Conservation (phyloP, 345 rosid species). For the Lagerstroemia speciosa region DNA sequence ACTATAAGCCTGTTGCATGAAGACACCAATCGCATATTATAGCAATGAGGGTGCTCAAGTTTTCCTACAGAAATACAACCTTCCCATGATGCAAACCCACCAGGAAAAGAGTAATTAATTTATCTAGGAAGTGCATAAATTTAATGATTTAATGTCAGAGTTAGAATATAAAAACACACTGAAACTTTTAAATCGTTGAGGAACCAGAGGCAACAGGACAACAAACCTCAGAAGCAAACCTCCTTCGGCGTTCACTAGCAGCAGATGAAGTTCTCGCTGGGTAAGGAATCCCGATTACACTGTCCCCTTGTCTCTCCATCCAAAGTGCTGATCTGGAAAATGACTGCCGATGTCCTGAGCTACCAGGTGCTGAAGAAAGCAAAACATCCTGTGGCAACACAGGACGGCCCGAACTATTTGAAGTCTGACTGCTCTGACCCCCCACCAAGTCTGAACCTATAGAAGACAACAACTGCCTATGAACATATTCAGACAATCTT, state of each 20-base stretch:
- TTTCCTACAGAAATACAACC: not conserved
- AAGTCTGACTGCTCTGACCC: constrained; percentile 32
- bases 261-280: constrained; percentile 46
- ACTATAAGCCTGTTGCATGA: not conserved
- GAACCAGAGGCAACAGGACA: not conserved
- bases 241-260: constrained; percentile 60
- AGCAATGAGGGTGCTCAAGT: not conserved
- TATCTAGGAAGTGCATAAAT: not conserved
- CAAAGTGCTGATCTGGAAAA: constrained; percentile 43
- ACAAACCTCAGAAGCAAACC: constrained; percentile 75
- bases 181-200: not conserved
- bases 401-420: constrained; percentile 30
- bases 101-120: not conserved
- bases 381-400: constrained; percentile 34
- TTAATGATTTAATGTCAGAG: not conserved
- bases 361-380: constrained; percentile 37
- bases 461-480: constrained; percentile 53
- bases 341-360: constrained; percentile 37
- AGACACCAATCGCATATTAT: not conserved
- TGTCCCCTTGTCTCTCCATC: constrained; percentile 58
- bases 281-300: constrained; percentile 38
- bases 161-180: not conserved
- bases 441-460: constrained; percentile 26
- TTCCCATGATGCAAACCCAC: not conserved
- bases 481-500: constrained; percentile 60